Conservation (phyloP, 2,329 filamentous ascomycete species). For the Raffaelea arxii region DNA sequence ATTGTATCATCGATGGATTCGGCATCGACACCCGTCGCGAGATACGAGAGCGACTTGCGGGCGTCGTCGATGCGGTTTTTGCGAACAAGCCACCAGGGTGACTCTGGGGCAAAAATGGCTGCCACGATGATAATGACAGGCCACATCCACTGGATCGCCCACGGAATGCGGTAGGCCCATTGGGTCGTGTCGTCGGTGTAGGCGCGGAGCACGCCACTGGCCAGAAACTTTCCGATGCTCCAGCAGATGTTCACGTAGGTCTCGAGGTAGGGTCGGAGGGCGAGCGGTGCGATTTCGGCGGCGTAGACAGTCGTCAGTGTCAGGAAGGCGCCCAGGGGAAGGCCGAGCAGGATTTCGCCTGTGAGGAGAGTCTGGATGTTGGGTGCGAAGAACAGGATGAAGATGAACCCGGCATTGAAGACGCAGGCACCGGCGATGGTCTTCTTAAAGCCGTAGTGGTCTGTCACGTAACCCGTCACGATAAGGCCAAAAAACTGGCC, state of each 20-base stretch:
- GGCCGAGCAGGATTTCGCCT: conserved; percentile 28
- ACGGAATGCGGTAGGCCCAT: conserved; percentile 9
- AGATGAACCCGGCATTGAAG: conserved; percentile 39
- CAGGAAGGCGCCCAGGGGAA: conserved; percentile 8
- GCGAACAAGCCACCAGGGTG: no score
- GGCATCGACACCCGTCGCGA: conserved; percentile 21
- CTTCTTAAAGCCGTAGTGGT: conserved; percentile 39
- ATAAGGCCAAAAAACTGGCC: conserved; percentile 47
- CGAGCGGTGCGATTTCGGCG: conserved; percentile 39
- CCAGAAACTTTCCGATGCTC: conserved; percentile 10
- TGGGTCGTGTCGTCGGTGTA: conserved; percentile 9
- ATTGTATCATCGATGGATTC: conserved; percentile 23
- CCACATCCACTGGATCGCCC: conserved; percentile 8
- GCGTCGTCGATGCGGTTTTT: conserved; percentile 30
- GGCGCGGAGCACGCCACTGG: conserved; percentile 7
- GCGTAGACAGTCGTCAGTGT: conserved; percentile 24
- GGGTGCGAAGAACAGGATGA: conserved; percentile 42
- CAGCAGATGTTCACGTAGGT: conserved; percentile 30
- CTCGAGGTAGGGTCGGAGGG: conserved; percentile 41
- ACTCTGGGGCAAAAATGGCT: conserved; percentile 8
- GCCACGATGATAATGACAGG: conserved; percentile 2
- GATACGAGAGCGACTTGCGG: conserved; percentile 24
- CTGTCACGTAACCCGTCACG: conserved; percentile 40
- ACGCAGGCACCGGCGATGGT: conserved; percentile 38
- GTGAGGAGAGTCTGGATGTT: conserved; percentile 35